Conservation (phyloP, 176 grass and related monocot species). For the Avena atlantica region DNA sequence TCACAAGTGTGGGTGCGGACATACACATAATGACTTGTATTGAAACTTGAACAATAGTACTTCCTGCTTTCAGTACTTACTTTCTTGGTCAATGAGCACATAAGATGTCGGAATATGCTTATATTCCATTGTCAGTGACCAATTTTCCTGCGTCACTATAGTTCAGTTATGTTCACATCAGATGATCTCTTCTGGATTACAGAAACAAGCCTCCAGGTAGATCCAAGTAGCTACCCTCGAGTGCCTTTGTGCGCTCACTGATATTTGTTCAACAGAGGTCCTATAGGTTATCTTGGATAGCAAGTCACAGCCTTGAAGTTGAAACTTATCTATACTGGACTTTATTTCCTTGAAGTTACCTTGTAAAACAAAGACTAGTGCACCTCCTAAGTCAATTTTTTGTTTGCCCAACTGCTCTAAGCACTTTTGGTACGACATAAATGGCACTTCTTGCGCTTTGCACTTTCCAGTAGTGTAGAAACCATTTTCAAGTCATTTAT, state of each 20-base stretch:
- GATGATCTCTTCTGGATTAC: neutral
- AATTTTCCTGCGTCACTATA: neutral
- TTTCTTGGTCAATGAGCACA: neutral
- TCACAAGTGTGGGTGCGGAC: neutral
- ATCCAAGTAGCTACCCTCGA: neutral
- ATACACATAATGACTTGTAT: neutral
- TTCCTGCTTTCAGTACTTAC: neutral
- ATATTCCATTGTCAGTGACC: neutral
- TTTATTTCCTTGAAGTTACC: neutral
- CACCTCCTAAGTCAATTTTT: neutral
- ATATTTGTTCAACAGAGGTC: neutral
- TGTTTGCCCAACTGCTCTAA: slow-evolving; percentile 9
- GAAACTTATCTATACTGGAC: neutral
- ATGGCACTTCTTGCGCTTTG: neutral
- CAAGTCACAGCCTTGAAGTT: neutral
- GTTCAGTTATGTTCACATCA: slow-evolving; percentile 11
- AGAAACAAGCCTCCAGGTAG: neutral
- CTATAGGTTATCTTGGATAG: neutral
- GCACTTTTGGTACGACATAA: neutral
- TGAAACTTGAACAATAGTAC: neutral
- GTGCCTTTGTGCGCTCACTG: neutral
- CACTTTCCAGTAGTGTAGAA: neutral
- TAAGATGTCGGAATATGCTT: neutral
- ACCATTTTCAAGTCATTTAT: neutral
- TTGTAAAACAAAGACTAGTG: neutral